Evolutionary conservation across 306 rosid species (phyloP).

Genomic region (Quercus variabilis): DNA sequence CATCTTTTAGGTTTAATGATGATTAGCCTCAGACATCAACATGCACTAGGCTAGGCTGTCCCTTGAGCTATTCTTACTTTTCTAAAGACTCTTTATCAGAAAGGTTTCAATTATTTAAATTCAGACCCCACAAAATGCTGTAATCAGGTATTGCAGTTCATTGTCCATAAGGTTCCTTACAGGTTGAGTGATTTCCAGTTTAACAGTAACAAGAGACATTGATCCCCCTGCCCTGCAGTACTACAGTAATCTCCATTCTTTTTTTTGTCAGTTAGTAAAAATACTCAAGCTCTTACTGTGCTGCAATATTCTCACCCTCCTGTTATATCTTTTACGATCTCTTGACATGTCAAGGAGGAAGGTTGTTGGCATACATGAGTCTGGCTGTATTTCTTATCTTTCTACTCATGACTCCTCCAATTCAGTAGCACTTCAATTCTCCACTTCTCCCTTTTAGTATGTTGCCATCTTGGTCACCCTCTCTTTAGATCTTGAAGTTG

Average conservation of each 20-base stretch:
- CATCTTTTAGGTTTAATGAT: conserved; percentile 36
- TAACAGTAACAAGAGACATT: conserved; percentile 6
- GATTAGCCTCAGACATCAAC: conserved; percentile 37
- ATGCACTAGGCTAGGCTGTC: conserved; percentile 53
- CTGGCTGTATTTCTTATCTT: not conserved
- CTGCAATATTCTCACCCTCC: not conserved
- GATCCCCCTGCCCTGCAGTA: conserved; percentile 21
- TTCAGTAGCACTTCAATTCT: too few species aligned
- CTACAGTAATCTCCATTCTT: not conserved
- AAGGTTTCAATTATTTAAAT: conserved; percentile 45
- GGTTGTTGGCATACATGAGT: not conserved
- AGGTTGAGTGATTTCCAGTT: conserved; percentile 5
- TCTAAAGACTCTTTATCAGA: conserved; percentile 32
- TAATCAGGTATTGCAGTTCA: conserved; percentile 10
- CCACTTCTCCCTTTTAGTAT: too few species aligned
- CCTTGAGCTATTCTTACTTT: conserved; percentile 31
- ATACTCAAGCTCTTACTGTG: not conserved
- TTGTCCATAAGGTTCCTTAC: conserved; percentile 15
- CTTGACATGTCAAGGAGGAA: not conserved
- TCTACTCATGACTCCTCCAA: too few species aligned
- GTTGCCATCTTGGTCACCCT: too few species aligned
- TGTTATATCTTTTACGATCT: not conserved
- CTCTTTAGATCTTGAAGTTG: too few species aligned
- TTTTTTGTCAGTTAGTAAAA: not conserved
- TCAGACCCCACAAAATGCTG: conserved; percentile 42